Conservation (phyloP, 148 eudicot genomes). For the Chenopodium berlandieri region DNA sequence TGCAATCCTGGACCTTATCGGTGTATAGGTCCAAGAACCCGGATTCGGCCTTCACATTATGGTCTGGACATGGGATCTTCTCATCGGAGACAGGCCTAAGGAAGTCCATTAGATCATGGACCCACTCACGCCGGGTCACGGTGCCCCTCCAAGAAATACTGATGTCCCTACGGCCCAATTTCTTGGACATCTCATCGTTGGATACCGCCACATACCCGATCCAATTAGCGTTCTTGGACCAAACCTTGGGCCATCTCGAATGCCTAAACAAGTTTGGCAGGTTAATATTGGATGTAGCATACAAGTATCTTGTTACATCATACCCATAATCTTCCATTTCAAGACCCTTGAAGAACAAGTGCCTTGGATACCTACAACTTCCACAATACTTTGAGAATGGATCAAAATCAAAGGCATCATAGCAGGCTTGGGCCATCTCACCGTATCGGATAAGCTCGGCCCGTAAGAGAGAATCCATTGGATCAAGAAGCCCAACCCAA, state of each 20-base stretch:
- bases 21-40: conserved; percentile 61
- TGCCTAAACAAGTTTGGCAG: conserved; percentile 54
- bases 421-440: conserved; percentile 79
- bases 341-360: conserved; percentile 37
- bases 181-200: conserved; percentile 43
- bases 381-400: conserved; percentile 69
- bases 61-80: conserved; percentile 49
- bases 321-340: conserved; percentile 47
- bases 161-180: conserved; percentile 66
- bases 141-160: conserved; percentile 74
- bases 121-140: conserved; percentile 58
- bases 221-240: conserved; percentile 74
- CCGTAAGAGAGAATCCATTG: conserved; percentile 47
- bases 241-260: conserved; percentile 62
- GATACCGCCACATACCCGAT: conserved; percentile 77
- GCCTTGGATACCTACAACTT: conserved; percentile 36
- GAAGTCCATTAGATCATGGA: conserved; percentile 56
- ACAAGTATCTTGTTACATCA: conserved; percentile 52
- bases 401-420: conserved; percentile 71
- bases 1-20: conserved; percentile 39
- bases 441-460: conserved; percentile 62
- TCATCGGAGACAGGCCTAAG: conserved; percentile 35
- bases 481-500: conserved; percentile 73
- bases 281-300: conserved; percentile 54
- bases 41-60: conserved; percentile 44